Conservation (phyloP, 2,329 filamentous ascomycete genomes). For the Pseudogymnoascus sp. region DNA sequence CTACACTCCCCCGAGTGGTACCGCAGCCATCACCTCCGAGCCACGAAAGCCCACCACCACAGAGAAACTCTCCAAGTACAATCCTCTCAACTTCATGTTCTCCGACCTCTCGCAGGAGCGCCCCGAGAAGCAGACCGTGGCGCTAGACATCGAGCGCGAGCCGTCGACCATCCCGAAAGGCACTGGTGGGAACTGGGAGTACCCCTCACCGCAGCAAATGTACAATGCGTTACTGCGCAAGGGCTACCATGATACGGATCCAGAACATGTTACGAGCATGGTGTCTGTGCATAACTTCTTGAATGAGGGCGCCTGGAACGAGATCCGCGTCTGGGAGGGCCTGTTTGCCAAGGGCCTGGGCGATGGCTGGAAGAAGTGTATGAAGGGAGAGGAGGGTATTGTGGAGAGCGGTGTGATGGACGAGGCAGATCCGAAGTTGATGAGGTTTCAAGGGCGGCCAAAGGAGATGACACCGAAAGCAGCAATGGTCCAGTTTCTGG, state of each 20-base stretch:
- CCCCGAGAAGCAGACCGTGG: slow-evolving; percentile 61
- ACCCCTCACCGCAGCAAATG: slow-evolving; percentile 98
- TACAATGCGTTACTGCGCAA: slow-evolving; percentile 97
- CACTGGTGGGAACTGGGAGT: slow-evolving; percentile 83
- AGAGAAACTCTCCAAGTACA: slow-evolving; percentile 56
- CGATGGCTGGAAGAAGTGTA: slow-evolving; percentile 65
- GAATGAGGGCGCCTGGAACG: slow-evolving; percentile 93
- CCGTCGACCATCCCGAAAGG: slow-evolving; percentile 85
- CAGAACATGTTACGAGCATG: slow-evolving; percentile 92
- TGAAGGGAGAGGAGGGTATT: slow-evolving; percentile 61
- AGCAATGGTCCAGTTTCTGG: slow-evolving; percentile 70
- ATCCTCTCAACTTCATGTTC: slow-evolving; percentile 95
- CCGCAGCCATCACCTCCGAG: slow-evolving; percentile 20
- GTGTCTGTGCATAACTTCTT: slow-evolving; percentile 96
- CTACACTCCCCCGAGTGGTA: slow-evolving; percentile 24
- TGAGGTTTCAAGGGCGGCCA: slow-evolving; percentile 83
- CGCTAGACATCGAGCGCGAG: slow-evolving; percentile 73
- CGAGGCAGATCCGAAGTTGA: slow-evolving; percentile 58
- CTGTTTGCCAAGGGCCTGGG: slow-evolving; percentile 68
- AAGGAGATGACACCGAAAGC: slow-evolving; percentile 89
- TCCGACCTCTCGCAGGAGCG: slow-evolving; percentile 71
- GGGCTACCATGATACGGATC: slow-evolving; percentile 88
- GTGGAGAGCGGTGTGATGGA: slow-evolving; percentile 32
- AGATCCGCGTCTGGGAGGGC: slow-evolving; percentile 90
- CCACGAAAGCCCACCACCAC: slow-evolving; percentile 22